Evolutionary conservation across 176 grass and related monocot genomes (phyloP).

Genomic region (Paspalum notatum): DNA sequence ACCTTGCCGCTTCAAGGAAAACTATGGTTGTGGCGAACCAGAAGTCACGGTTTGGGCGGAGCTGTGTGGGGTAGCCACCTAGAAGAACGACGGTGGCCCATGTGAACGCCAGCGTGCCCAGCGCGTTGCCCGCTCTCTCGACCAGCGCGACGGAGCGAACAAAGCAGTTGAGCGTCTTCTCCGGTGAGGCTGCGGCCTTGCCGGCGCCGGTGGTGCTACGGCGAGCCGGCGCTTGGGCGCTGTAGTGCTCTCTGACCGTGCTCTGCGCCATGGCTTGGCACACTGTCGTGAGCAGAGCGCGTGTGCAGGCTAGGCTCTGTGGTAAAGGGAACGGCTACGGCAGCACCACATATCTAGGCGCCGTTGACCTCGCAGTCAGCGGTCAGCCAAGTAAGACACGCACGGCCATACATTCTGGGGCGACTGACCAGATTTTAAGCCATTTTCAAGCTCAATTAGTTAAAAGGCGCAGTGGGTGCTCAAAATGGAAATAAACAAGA

Average conservation of each 20-base stretch:
- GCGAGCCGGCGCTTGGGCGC: not conserved
- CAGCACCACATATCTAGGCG: not conserved
- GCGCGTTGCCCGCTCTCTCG: slow-evolving; percentile 44
- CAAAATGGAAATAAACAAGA: too few species aligned
- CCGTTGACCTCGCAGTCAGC: not conserved
- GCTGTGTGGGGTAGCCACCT: slow-evolving; percentile 34
- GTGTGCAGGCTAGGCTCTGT: not conserved
- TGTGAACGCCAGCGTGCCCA: slow-evolving; percentile 55
- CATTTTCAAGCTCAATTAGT: too few species aligned
- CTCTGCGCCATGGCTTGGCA: not conserved
- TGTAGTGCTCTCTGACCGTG: not conserved
- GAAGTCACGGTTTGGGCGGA: slow-evolving; percentile 34
- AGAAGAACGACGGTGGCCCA: slow-evolving; percentile 62
- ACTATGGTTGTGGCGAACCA: slow-evolving; percentile 41
- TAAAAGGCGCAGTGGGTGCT: too few species aligned
- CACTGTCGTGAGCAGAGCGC: not conserved
- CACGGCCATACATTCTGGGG: not conserved
- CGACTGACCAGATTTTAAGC: too few species aligned
- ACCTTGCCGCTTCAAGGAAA: slow-evolving; percentile 28
- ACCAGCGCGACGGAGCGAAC: slow-evolving; percentile 32
- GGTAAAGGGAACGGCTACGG: not conserved
- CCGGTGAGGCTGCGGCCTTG: not conserved
- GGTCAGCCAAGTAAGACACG: not conserved
- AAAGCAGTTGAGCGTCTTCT: slow-evolving; percentile 41
- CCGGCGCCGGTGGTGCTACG: not conserved